A percentile compares a stretch with the other conserved stretches of the same genome.
phyloP scores from a whole-genome alignment of 805 yeast genomes.

The Starmerella tilneyi region DNA sequence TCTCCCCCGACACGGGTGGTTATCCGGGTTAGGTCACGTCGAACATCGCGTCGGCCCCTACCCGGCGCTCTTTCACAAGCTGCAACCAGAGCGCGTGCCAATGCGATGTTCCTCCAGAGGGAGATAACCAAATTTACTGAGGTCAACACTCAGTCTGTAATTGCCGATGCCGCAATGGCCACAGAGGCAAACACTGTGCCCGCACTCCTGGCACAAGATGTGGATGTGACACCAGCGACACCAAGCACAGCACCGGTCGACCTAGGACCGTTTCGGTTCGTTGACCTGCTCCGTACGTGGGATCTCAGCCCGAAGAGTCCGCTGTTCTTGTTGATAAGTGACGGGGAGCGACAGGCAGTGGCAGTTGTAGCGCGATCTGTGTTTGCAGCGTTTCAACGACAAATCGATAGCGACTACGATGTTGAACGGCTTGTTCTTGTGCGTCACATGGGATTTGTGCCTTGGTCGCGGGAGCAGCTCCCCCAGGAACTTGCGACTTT shows the following conservation, averaged over 20 bases:
- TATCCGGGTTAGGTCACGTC: no score
- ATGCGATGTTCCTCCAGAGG: constrained; percentile 2
- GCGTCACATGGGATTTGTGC: constrained; percentile 1
- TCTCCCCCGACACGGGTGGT: neutral
- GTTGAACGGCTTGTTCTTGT: constrained; percentile 1
- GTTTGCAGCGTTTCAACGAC: neutral
- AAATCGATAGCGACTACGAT: neutral
- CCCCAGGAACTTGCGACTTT: neutral
- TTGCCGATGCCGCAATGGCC: neutral
- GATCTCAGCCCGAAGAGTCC: neutral
- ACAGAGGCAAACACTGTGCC: no score
- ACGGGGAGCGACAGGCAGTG: constrained; percentile 12
- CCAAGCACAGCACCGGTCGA: neutral
- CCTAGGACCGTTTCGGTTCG: constrained; percentile 1
- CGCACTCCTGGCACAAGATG: no score
- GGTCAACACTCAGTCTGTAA: neutral
- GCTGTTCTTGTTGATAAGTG: constrained; percentile 8
- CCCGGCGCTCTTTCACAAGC: no score
- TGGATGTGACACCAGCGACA: neutral
- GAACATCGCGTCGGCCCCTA: neutral
- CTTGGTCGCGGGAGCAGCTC: constrained; percentile 2
- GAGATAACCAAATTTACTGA: neutral
- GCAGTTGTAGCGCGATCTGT: constrained; percentile 7
- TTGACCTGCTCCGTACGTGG: constrained; percentile 5
- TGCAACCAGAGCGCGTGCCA: no score